Evolutionary conservation across 1,139 yeast genomes (phyloP).

Genomic region (Yamadazyma conglobata): DNA sequence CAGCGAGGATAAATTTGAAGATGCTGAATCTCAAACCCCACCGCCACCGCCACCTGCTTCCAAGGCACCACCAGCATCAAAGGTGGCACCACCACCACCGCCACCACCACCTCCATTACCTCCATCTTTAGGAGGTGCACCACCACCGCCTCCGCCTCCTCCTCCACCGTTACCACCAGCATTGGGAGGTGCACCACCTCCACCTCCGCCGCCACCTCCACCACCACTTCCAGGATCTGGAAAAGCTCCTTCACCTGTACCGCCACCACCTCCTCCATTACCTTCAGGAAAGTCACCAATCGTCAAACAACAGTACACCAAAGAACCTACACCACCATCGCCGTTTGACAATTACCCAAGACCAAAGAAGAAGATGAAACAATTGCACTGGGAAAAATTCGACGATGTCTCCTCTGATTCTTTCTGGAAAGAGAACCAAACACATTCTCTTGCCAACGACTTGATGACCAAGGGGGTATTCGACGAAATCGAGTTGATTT

Average conservation of each 20-base stretch:
- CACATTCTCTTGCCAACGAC: slow-evolving; percentile 51
- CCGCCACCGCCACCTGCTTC: slow-evolving; percentile 12
- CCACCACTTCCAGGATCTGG: slow-evolving; percentile 17
- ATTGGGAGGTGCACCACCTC: slow-evolving; percentile 18
- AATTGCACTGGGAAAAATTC: slow-evolving; percentile 80
- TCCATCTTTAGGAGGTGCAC: slow-evolving; percentile 12
- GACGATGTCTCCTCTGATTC: slow-evolving; percentile 56
- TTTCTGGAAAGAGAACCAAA: slow-evolving; percentile 53
- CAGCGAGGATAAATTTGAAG: slow-evolving; percentile 14
- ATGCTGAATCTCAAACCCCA: slow-evolving; percentile 13
- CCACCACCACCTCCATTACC: slow-evolving; percentile 22
- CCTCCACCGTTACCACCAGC: slow-evolving; percentile 21
- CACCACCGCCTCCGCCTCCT: slow-evolving; percentile 33
- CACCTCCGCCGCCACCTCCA: slow-evolving; percentile 24
- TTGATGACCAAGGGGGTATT: slow-evolving; percentile 67
- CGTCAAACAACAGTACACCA: slow-evolving; percentile 11
- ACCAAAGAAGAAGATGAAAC: slow-evolving; percentile 76
- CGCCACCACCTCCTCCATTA: slow-evolving; percentile 23
- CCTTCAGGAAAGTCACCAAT: slow-evolving; percentile 9
- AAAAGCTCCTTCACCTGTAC: slow-evolving; percentile 18
- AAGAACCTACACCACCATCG: slow-evolving; percentile 22
- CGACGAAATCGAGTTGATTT: slow-evolving; percentile 68
- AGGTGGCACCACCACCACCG: slow-evolving; percentile 20
- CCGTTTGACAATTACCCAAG: slow-evolving; percentile 64
- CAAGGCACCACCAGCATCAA: slow-evolving; percentile 13